phyloP scores from a whole-genome alignment of 306 rosid genomes.

The Oemleria cerasiformis region DNA sequence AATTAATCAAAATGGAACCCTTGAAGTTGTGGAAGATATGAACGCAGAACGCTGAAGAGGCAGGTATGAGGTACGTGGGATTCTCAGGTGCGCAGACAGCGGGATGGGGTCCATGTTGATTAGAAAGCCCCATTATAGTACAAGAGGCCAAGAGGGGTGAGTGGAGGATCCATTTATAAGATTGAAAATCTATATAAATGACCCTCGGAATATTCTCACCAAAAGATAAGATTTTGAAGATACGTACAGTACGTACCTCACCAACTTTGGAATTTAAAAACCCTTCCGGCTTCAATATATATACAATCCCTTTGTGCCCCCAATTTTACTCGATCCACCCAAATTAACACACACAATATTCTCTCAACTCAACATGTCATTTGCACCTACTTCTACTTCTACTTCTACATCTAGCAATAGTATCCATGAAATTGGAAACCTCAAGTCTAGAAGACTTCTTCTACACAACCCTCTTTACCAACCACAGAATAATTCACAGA shows the following conservation, averaged over 20 bases:
- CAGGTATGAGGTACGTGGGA: slow-evolving; percentile 18
- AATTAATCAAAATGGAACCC: background rate
- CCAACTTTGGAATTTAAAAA: background rate
- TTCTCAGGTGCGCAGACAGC: slow-evolving; percentile 30
- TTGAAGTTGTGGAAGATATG: background rate
- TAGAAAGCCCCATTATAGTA: slow-evolving; percentile 40
- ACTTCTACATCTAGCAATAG: slow-evolving; percentile 20
- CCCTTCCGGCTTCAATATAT: slow-evolving; percentile 5
- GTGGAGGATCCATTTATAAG: slow-evolving; percentile 52
- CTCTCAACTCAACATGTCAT: no score
- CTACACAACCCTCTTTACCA: slow-evolving; percentile 39
- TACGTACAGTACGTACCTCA: background rate
- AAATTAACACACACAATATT: no score
- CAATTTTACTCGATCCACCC: slow-evolving; percentile 15
- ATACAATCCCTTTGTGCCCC: slow-evolving; percentile 27
- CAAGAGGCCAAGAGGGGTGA: slow-evolving; percentile 19
- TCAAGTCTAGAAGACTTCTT: slow-evolving; percentile 68
- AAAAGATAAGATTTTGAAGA: background rate
- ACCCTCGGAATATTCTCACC: slow-evolving; percentile 30
- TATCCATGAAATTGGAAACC: slow-evolving; percentile 9
- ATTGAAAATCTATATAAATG: slow-evolving; percentile 23
- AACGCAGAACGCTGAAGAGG: background rate
- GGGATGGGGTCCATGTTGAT: slow-evolving; percentile 46
- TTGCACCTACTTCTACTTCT: slow-evolving; percentile 10
- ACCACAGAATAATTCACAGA: slow-evolving; percentile 35